Evolutionary conservation across 2,329 filamentous ascomycete genomes (phyloP).

Genomic region (Blastomyces silverae): DNA sequence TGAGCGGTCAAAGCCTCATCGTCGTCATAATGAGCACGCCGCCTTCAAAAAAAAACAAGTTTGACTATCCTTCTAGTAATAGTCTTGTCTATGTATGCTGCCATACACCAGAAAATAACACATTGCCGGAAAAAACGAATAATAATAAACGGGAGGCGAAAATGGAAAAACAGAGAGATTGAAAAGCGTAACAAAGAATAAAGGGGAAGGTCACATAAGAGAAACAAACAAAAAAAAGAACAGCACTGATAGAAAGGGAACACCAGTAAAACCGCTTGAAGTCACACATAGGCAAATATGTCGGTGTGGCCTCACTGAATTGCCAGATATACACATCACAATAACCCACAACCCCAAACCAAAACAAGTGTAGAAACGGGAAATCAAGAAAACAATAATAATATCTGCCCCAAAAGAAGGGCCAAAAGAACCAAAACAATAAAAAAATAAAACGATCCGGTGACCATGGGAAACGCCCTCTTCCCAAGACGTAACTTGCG

Average conservation of each 20-base stretch:
- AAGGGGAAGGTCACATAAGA: neutral
- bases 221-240: neutral
- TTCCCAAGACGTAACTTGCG: neutral
- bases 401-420: neutral
- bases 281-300: constrained; percentile 1
- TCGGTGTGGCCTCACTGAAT: neutral
- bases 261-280: neutral
- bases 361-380: constrained; percentile 1
- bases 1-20: neutral
- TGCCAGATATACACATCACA: neutral
- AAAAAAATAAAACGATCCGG: neutral
- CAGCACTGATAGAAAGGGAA: neutral
- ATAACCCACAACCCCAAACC: neutral
- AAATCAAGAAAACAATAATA: neutral
- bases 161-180: neutral
- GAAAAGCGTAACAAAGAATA: neutral
- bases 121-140: neutral
- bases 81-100: neutral
- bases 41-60: neutral
- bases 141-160: neutral
- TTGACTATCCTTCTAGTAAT: neutral
- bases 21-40: neutral
- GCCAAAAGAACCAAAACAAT: neutral
- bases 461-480: neutral
- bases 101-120: constrained; percentile 1